These are phyloP conservation scores for Gossypium aridum DNA, from an alignment of 441 rosid genomes.

Conservation along the genomic window DNA sequence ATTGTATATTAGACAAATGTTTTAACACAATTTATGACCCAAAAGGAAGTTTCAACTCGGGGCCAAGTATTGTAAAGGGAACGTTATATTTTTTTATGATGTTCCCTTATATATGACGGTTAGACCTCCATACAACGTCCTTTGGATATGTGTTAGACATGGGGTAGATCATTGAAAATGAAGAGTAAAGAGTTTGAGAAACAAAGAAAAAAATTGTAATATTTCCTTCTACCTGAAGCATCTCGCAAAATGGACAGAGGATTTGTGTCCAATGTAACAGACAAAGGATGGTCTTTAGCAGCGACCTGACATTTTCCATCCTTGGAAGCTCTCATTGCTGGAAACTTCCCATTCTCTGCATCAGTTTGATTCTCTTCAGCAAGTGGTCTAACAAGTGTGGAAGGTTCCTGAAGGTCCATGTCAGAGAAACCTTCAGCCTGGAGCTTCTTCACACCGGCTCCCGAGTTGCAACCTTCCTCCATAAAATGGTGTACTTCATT, in stretches of 20 bases:
- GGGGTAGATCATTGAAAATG: background rate
- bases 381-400: conserved; percentile 23
- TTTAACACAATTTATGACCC: background rate
- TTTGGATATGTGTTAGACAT: background rate
- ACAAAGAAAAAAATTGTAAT: background rate
- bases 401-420: conserved; percentile 9
- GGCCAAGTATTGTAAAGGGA: background rate
- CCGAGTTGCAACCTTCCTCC: conserved; percentile 18
- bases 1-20: background rate
- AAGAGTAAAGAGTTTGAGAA: background rate
- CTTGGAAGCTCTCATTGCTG: background rate
- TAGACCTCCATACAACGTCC: background rate
- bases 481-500: conserved; percentile 17
- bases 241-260: conserved; percentile 27
- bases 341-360: conserved; percentile 2
- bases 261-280: conserved; percentile 31
- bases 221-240: conserved; percentile 36
- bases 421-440: conserved; percentile 18
- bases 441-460: conserved; percentile 39
- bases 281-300: conserved; percentile 24
- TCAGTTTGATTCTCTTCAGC: conserved; percentile 22
- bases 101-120: background rate
- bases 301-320: background rate
- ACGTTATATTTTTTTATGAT: background rate
- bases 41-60: background rate